Conservation (phyloP, 768 basidiomycete genomes). For the Tephrocybe sp. region DNA sequence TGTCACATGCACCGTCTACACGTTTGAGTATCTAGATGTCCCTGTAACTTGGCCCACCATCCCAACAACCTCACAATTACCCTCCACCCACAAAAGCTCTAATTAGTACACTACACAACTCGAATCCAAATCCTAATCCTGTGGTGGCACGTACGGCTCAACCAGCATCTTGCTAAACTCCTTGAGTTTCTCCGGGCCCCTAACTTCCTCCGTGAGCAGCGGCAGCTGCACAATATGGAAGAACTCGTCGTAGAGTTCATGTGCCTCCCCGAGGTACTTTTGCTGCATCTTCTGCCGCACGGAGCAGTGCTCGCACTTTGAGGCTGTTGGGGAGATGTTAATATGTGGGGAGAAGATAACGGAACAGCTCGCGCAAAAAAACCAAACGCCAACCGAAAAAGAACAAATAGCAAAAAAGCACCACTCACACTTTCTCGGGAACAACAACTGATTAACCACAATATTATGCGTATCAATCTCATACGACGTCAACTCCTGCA, state of each 20-base stretch:
- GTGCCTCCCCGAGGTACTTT: conserved; percentile 94
- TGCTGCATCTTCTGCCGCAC: conserved; percentile 98
- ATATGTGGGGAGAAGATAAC: neutral
- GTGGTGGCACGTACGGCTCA: conserved; percentile 69
- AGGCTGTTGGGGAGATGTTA: conserved; percentile 46
- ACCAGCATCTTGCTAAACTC: conserved; percentile 94
- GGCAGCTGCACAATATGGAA: conserved; percentile 97
- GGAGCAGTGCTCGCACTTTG: conserved; percentile 93
- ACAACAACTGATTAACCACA: conserved; percentile 95
- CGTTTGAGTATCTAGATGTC: no score
- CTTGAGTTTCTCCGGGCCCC: conserved; percentile 91
- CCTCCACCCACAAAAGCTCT: no score
- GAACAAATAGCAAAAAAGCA: neutral
- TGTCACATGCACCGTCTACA: no score
- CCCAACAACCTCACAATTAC: no score
- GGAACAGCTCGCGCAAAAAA: no score
- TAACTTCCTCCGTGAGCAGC: conserved; percentile 93
- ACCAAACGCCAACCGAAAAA: neutral
- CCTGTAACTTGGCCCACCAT: no score
- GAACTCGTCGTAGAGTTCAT: conserved; percentile 96
- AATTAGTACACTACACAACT: no score
- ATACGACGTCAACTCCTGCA: conserved; percentile 92
- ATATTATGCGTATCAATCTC: conserved; percentile 99
- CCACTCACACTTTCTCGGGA: conserved; percentile 82
- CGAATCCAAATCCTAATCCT: conserved; percentile 34